Evolutionary conservation across 192 early-diverging fungal species (phyloP).

Genomic region (Coemansia sp.): DNA sequence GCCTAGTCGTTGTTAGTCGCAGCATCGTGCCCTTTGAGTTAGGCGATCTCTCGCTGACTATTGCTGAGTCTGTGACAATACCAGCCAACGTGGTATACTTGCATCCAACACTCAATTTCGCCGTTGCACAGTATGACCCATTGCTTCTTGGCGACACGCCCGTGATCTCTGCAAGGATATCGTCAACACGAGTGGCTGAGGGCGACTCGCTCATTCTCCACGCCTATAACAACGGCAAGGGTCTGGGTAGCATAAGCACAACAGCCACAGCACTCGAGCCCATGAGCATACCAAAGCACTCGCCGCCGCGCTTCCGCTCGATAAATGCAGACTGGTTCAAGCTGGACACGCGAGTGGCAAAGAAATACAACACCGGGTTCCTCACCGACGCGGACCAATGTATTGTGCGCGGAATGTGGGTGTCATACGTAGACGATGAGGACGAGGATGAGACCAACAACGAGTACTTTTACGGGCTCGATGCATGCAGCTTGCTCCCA

Average conservation of each 20-base stretch:
- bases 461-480: slow-evolving; percentile 50
- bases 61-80: slow-evolving; percentile 83
- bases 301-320: slow-evolving; percentile 25
- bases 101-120: slow-evolving; percentile 85
- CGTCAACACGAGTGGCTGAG: slow-evolving; percentile 57
- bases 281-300: slow-evolving; percentile 50
- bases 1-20: slow-evolving; percentile 77
- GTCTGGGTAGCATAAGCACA: slow-evolving; percentile 59
- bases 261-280: slow-evolving; percentile 59
- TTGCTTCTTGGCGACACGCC: slow-evolving; percentile 72
- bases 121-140: slow-evolving; percentile 76
- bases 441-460: slow-evolving; percentile 9
- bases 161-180: slow-evolving; percentile 62
- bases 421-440: slow-evolving; percentile 43
- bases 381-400: slow-evolving; percentile 22
- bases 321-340: slow-evolving; percentile 30
- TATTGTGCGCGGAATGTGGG: slow-evolving; percentile 32
- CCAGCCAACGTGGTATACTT: slow-evolving; percentile 74
- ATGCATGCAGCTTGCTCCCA: slow-evolving; percentile 51
- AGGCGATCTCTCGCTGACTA: slow-evolving; percentile 80
- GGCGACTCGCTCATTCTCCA: slow-evolving; percentile 61
- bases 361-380: slow-evolving; percentile 23
- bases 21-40: slow-evolving; percentile 76
- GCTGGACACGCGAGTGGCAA: slow-evolving; percentile 24
- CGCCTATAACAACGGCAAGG: slow-evolving; percentile 57